Conservation (phyloP, 2,329 filamentous ascomycete species). For the Epichloe sp. region DNA sequence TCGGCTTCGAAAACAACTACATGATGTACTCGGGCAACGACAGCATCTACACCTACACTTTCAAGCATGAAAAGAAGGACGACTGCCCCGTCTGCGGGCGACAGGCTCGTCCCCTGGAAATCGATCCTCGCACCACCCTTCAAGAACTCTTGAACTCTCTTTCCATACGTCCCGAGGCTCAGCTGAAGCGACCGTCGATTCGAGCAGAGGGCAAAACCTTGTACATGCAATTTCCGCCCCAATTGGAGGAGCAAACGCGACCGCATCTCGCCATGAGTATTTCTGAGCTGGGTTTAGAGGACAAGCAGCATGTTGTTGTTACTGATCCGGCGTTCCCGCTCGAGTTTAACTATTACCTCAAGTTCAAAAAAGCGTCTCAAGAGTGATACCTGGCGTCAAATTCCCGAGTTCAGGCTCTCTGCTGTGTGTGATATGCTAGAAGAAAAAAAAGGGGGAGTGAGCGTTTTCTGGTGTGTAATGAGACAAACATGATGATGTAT, state of each 20-base stretch:
- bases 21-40: slow-evolving; percentile 99
- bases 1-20: slow-evolving; percentile 75
- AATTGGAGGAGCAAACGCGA: slow-evolving; percentile 72
- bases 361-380: slow-evolving; percentile 24
- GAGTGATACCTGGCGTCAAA: neutral
- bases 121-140: slow-evolving; percentile 60
- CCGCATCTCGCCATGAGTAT: slow-evolving; percentile 72
- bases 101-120: slow-evolving; percentile 58
- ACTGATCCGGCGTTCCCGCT: slow-evolving; percentile 82
- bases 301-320: slow-evolving; percentile 83
- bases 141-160: slow-evolving; percentile 77
- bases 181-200: slow-evolving; percentile 87
- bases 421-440: no score
- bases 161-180: slow-evolving; percentile 71
- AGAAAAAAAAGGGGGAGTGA: no score
- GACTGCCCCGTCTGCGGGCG: slow-evolving; percentile 94
- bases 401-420: no score
- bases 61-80: slow-evolving; percentile 83
- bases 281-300: slow-evolving; percentile 53
- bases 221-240: slow-evolving; percentile 76
- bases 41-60: slow-evolving; percentile 93
- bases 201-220: slow-evolving; percentile 67
- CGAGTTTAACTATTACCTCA: slow-evolving; percentile 45
- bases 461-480: no score
- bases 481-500: no score